Evolutionary conservation across 495 filamentous ascomycete genomes (phyloP).

Genomic region (Trichoderma parareesei): DNA sequence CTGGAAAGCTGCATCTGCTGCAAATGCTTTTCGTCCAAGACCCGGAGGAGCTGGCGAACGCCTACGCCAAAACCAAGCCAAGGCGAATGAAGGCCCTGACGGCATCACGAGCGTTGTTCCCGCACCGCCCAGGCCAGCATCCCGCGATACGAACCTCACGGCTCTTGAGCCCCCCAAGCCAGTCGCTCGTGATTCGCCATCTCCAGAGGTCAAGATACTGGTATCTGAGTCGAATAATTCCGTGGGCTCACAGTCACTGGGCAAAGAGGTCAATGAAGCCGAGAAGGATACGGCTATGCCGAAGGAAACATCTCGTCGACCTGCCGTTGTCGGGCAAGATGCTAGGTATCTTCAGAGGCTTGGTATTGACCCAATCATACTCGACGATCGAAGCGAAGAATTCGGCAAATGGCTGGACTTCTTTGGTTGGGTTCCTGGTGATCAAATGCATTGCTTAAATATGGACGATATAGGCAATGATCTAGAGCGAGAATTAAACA

Average conservation of each 20-base stretch:
- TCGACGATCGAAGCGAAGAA: conserved; percentile 56
- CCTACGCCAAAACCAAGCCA: conserved; percentile 45
- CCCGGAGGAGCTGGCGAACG: conserved; percentile 74
- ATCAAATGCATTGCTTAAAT: conserved; percentile 57
- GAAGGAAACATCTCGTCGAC: conserved; percentile 38
- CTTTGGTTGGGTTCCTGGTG: conserved; percentile 78
- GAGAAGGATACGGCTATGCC: conserved; percentile 28
- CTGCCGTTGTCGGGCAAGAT: conserved; percentile 64
- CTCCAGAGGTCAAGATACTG: conserved; percentile 46
- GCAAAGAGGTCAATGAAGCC: conserved; percentile 40
- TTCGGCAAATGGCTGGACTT: conserved; percentile 75
- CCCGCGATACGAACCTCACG: not conserved
- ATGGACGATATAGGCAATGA: conserved; percentile 78
- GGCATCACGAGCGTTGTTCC: conserved; percentile 83
- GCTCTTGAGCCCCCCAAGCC: conserved; percentile 23
- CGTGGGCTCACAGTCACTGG: conserved; percentile 27
- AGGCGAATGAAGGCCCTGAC: conserved; percentile 59
- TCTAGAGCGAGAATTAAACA: conserved; percentile 77
- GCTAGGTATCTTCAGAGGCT: conserved; percentile 69
- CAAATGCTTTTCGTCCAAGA: conserved; percentile 68
- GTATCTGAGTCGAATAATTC: conserved; percentile 30
- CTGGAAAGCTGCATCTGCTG: conserved; percentile 70
- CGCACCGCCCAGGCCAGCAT: conserved; percentile 49
- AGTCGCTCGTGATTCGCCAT: conserved; percentile 24
- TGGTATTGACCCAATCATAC: conserved; percentile 59